Percentiles rank a stretch among this genome's conserved stretches.
phyloP scores from a whole-genome alignment of 306 rosid species.

The Arachis hypogaea region DNA sequence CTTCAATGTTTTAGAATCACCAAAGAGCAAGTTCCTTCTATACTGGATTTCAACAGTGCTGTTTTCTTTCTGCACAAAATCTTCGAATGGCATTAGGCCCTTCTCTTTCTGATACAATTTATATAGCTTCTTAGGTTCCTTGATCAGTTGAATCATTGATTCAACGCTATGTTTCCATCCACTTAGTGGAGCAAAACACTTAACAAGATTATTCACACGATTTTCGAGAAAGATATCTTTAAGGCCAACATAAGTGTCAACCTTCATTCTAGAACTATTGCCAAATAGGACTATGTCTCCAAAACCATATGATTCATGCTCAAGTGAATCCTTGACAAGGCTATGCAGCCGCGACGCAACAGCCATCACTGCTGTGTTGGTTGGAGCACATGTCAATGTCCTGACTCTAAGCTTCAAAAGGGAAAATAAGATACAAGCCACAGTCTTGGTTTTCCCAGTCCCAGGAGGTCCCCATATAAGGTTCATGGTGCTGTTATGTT shows the following conservation, averaged over 20 bases:
- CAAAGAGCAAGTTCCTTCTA: too few species aligned
- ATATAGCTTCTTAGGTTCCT: slow-evolving; percentile 24
- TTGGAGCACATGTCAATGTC: slow-evolving; percentile 57
- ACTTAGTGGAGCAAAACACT: slow-evolving; percentile 11
- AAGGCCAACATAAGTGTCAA: slow-evolving; percentile 5
- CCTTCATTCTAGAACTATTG: slow-evolving; percentile 36
- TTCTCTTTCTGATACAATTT: not conserved
- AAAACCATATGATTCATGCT: slow-evolving; percentile 23
- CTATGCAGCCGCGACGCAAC: slow-evolving; percentile 37
- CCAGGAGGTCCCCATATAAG: slow-evolving; percentile 75
- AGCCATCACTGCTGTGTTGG: slow-evolving; percentile 48
- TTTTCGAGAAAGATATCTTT: slow-evolving; percentile 38
- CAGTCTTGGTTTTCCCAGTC: slow-evolving; percentile 63
- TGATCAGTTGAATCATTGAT: slow-evolving; percentile 24
- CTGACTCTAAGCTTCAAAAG: slow-evolving; percentile 41
- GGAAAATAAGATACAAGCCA: slow-evolving; percentile 34
- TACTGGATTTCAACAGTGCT: not conserved
- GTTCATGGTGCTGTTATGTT: slow-evolving; percentile 36
- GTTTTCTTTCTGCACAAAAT: slow-evolving; percentile 8
- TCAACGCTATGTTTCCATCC: slow-evolving; percentile 42
- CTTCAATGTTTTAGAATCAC: slow-evolving; percentile 12
- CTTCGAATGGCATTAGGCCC: slow-evolving; percentile 34
- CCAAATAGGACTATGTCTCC: slow-evolving; percentile 49
- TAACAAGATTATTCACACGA: slow-evolving; percentile 12
- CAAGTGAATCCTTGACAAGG: not conserved